These are phyloP conservation scores for Eimeria necatrix DNA, from an alignment of 169 alveolate genomes.

Conservation along the genomic window DNA sequence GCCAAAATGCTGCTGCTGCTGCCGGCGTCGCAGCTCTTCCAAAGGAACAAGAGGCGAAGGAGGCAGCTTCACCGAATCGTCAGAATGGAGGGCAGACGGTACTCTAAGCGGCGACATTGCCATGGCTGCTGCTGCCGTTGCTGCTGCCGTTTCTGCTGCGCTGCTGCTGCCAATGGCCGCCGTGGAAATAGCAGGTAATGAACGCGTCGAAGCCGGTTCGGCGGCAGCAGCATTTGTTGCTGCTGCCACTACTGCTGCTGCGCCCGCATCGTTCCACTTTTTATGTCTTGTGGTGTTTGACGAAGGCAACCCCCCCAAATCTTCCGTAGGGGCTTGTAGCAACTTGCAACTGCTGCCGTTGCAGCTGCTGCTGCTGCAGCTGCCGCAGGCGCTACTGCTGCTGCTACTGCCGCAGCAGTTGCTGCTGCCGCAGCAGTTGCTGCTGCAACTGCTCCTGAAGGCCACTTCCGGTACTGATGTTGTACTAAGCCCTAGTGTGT, in stretches of 20 bases:
- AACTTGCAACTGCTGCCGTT: too few relatives aligned
- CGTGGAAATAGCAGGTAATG: not conserved
- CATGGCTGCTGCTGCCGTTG: not conserved
- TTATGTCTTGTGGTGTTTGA: too few relatives aligned
- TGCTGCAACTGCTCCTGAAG: too few relatives aligned
- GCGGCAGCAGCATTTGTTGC: not conserved
- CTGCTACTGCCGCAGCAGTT: not conserved
- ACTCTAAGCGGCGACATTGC: not conserved
- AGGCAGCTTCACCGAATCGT: not conserved
- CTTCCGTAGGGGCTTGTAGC: too few relatives aligned
- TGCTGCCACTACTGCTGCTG: not conserved
- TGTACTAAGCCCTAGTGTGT: too few relatives aligned
- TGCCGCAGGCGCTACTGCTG: not conserved
- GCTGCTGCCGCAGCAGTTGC: not conserved
- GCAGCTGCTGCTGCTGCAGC: not conserved
- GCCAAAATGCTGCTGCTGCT: constrained; percentile 26
- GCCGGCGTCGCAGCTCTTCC: constrained; percentile 19
- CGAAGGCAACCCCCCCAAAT: too few relatives aligned
- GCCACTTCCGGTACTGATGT: too few relatives aligned
- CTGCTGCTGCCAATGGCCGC: not conserved
- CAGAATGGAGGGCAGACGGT: not conserved
- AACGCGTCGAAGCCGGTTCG: not conserved
- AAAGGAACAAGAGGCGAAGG: not conserved
- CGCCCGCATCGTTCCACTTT: too few relatives aligned
- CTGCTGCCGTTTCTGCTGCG: not conserved